Base-by-base conservation (phyloP, 225 moss, liverwort and hornwort genomes). In the Asterella californica region DNA sequence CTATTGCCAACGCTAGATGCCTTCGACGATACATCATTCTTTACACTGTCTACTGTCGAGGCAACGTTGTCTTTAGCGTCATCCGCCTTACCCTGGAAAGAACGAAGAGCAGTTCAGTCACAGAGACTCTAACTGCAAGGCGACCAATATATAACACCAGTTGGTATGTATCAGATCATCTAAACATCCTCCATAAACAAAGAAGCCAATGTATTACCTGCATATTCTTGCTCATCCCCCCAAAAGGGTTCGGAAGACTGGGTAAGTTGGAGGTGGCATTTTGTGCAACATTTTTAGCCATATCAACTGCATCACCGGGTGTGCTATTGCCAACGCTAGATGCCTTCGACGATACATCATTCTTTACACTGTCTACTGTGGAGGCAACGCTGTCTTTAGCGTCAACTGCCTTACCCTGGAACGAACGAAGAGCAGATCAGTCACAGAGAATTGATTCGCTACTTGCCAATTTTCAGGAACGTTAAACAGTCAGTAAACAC, bases 1-100 rank as follows among this genome's bases (percentile, higher is more conserved):
- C 90, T 90, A 15, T 80, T 78, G 73, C 80, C 80, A 0, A 90
- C 47, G 12, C 82, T 81, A 48, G 72, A 48, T 11, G 72, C 72
- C 33, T 74, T 52, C 27, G 74, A 74, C 15, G 52, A 52, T 5
- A 74, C 53, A 54, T 74, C 52, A 30, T 54, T 17, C 32, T 53
- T 74, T 22, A 74, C 74, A 53, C 29, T 24, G 7, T 74, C 74
- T 32, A 34, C 74, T 10, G 50, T 54, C 32, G 74, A 74, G 46
- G 74, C 53, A 53, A 74, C 74, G 27, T 74, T 49, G 53, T 54
- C 53, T 29, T 52, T 54, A 2, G 33, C 53, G 6, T 74, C 33
- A 30, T 15, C 18, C 0, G 53, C 52, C 15, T 49, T 54, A 15
- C 53, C 53, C 50, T 74, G 37, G 0, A 61, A 14, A 15, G 14